Evolutionary conservation across 768 basidiomycete species (phyloP).

Genomic region (Ramaria sp.): DNA sequence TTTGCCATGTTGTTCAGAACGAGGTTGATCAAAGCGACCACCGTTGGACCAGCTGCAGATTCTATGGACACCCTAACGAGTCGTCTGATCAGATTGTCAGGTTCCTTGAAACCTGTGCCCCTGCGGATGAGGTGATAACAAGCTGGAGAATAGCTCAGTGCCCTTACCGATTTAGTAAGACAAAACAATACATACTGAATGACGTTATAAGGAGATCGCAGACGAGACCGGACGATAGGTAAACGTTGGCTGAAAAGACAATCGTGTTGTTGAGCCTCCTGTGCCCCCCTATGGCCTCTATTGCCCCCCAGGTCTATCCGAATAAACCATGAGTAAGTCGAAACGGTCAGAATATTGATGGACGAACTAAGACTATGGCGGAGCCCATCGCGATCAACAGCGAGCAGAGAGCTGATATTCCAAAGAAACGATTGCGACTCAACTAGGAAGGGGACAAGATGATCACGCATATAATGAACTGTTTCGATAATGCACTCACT

Average conservation of each 20-base stretch:
- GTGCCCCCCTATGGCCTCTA: neutral
- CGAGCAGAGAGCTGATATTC: neutral
- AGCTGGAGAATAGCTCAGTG: neutral
- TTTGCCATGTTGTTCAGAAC: neutral
- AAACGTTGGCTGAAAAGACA: neutral
- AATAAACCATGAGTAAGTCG: too few relatives aligned
- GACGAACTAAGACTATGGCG: neutral
- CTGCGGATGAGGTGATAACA: neutral
- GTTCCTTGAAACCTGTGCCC: neutral
- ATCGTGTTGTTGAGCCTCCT: neutral
- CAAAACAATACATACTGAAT: neutral
- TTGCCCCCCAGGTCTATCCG: neutral
- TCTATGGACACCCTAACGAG: neutral
- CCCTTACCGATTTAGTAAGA: neutral
- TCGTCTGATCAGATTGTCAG: slow-evolving; percentile 1
- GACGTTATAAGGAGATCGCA: slow-evolving; percentile 3
- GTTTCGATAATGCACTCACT: neutral
- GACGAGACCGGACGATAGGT: neutral
- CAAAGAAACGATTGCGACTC: neutral
- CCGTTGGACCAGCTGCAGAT: neutral
- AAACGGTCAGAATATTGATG: neutral
- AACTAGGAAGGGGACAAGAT: neutral
- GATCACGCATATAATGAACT: too few relatives aligned
- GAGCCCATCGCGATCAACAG: neutral
- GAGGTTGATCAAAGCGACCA: slow-evolving; percentile 2